Evolutionary conservation across 495 filamentous ascomycete genomes (phyloP).

Genomic region (Staphylotrichum tortipilum): DNA sequence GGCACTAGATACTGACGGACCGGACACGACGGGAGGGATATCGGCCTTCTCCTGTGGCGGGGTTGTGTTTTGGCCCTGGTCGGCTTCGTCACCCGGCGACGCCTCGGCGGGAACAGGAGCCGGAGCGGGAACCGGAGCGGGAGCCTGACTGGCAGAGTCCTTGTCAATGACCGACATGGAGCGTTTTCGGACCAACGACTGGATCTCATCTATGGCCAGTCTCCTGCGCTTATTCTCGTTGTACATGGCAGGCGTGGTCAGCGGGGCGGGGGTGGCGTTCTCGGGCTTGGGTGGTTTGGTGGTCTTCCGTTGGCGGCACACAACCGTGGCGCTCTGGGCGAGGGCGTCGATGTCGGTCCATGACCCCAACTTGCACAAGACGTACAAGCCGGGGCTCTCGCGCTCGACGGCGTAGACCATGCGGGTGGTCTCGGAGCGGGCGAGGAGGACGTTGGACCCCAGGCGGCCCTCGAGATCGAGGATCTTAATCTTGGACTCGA

Average conservation of each 20-base stretch:
- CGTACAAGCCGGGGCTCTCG: slow-evolving; percentile 58
- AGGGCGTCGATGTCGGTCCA: slow-evolving; percentile 53
- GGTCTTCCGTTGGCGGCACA: slow-evolving; percentile 23
- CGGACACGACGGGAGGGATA: neutral
- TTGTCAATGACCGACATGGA: slow-evolving; percentile 26
- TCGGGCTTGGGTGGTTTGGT: slow-evolving; percentile 3
- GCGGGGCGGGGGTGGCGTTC: slow-evolving; percentile 10
- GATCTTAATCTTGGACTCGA: slow-evolving; percentile 52
- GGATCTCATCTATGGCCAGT: slow-evolving; percentile 46
- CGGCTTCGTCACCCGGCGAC: too few relatives aligned
- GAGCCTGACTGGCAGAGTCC: slow-evolving; percentile 10
- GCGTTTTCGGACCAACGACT: slow-evolving; percentile 25
- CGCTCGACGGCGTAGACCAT: slow-evolving; percentile 64
- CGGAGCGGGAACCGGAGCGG: too few relatives aligned
- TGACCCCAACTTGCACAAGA: slow-evolving; percentile 57
- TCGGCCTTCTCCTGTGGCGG: neutral
- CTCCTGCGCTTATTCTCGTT: slow-evolving; percentile 39
- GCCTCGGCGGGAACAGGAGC: too few relatives aligned
- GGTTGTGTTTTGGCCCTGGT: slow-evolving; percentile 2
- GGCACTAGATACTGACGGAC: neutral
- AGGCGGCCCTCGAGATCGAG: slow-evolving; percentile 51
- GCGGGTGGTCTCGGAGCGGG: slow-evolving; percentile 49
- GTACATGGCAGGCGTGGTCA: slow-evolving; percentile 32
- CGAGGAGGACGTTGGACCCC: slow-evolving; percentile 55
- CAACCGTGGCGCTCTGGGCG: slow-evolving; percentile 32